phyloP scores from a whole-genome alignment of 176 grass and related monocot species.

The Triticum aestivum region DNA sequence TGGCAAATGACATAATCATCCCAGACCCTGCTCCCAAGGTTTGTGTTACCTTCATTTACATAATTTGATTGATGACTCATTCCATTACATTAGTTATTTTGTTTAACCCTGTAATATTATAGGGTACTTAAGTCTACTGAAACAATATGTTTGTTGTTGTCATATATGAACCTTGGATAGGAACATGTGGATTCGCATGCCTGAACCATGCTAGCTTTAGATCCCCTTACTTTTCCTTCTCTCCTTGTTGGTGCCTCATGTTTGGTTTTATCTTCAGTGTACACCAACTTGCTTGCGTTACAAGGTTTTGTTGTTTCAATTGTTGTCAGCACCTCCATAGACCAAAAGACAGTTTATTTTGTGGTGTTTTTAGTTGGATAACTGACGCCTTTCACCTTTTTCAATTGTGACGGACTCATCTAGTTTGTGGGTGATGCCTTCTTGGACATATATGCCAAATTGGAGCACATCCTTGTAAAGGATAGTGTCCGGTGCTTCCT shows the following conservation, averaged over 20 bases:
- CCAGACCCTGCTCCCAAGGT: not conserved
- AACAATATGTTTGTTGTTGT: not conserved
- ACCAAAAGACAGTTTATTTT: not conserved
- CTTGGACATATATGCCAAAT: not conserved
- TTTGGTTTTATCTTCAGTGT: not conserved
- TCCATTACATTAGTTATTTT: not conserved
- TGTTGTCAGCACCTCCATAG: not conserved
- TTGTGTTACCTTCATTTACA: not conserved
- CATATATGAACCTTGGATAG: not conserved
- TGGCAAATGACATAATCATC: not conserved
- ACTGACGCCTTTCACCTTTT: not conserved
- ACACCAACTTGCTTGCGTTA: not conserved
- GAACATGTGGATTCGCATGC: not conserved
- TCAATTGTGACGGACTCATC: conserved; percentile 1
- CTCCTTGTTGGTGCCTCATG: not conserved
- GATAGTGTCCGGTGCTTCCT: not conserved
- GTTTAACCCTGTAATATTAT: too few species aligned
- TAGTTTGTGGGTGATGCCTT: not conserved
- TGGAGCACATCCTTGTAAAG: not conserved
- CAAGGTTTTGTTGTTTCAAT: not conserved
- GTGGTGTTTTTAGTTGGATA: not conserved
- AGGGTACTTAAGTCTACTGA: not conserved
- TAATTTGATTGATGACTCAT: not conserved
- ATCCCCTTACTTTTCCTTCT: not conserved
- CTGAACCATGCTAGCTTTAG: not conserved